Conservation (phyloP, 2,329 filamentous ascomycete genomes). For the Dryadomyces quercivorus region DNA sequence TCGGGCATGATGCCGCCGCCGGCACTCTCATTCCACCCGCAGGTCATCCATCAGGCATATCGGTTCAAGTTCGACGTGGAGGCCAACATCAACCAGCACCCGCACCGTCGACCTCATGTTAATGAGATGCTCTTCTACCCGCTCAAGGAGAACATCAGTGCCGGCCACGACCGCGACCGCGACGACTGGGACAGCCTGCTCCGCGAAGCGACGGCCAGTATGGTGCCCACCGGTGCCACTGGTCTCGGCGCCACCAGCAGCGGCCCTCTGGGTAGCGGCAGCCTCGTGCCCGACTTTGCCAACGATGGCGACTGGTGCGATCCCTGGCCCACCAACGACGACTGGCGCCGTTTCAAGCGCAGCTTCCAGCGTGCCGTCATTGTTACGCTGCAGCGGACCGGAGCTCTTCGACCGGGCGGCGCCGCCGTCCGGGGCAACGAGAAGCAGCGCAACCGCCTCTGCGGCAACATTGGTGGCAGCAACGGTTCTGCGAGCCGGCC, state of each 20-base stretch:
- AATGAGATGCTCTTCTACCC: constrained; percentile 27
- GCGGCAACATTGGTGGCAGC: background rate
- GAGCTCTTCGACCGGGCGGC: constrained; percentile 1
- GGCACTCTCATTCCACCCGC: constrained; percentile 15
- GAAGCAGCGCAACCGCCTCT: background rate
- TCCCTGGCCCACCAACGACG: constrained; percentile 27
- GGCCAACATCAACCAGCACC: constrained; percentile 29
- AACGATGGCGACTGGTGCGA: constrained; percentile 21
- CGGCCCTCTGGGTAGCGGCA: background rate
- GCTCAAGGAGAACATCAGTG: constrained; percentile 9
- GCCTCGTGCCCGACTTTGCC: background rate
- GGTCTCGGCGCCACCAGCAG: constrained; percentile 16
- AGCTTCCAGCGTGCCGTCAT: constrained; percentile 21
- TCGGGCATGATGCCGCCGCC: background rate
- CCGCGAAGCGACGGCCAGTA: background rate
- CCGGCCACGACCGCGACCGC: constrained; percentile 14
- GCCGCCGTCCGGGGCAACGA: background rate
- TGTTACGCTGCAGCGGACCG: constrained; percentile 14
- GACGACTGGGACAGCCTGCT: constrained; percentile 13
- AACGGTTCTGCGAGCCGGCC: background rate
- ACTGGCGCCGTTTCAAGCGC: constrained; percentile 24
- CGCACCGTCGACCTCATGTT: constrained; percentile 26
- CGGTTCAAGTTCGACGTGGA: constrained; percentile 35
- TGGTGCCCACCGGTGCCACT: too few relatives aligned
- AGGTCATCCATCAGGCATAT: constrained; percentile 31